Evolutionary conservation across 768 basidiomycete genomes (phyloP), one percentile per base, ranked within the genome.

Genomic region (Mycena polygramma): DNA sequence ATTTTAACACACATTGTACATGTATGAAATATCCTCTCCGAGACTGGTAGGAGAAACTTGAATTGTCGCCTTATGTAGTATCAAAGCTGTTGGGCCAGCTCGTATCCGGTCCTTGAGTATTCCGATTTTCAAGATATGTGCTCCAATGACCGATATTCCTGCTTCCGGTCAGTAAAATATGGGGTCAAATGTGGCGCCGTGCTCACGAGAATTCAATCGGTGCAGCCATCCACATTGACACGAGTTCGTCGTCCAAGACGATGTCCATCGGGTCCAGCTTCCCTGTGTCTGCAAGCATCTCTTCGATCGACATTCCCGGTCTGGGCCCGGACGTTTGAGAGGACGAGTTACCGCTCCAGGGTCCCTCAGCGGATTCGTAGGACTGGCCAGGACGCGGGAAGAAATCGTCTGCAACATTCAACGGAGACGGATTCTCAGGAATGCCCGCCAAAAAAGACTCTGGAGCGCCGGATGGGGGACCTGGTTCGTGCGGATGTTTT

Each of bases 191-290:
- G 22, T 19, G 2, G 17, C 15, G 22, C 17, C 19, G 19, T 24
- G 22, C 69, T 62, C 37, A 70, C 69, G 41, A 49, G 8, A 67
- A 30, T 4, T 46, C 54, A 1, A 54, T 53, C 13, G 70, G 66
- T 6, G 57, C 67, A 2, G 61, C 61, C 53, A 53, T 61, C 72
- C 65, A 73, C 68, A 68, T 67, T 11, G 72, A 57, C 64, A 66
- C 62, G 2, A 73, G 24, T n/a, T 73, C 65, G 20, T 73, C 65
- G 51, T 73, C 65, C 19, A 61, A 36, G 7, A 60, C 26, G 19
- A 45, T 37, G 22, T 51, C 26, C 43, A 10, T 43, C 19, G 26
- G 8, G 30, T 30, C 10, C 43, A 45, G 30, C 53, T 60, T 63
- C n/a, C 15, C 48, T 22, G 48, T 17, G 7, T 67, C 63, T 9